Conservation (phyloP, 257 asterid species). For the Primulina huaijiensis region DNA sequence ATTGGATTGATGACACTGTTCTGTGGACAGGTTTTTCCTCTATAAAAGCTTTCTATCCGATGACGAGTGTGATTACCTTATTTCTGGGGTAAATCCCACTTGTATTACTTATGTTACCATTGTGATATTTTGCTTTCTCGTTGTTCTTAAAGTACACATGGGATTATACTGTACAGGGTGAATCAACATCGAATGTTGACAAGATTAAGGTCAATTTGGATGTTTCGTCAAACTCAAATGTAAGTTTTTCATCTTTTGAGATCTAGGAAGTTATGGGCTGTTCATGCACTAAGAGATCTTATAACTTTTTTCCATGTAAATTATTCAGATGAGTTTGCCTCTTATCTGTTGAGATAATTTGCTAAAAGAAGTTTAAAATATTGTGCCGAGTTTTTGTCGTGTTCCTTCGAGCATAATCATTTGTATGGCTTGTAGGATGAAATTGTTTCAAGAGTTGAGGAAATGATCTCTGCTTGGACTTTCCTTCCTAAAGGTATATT, state of each 20-base stretch:
- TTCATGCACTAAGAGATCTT: slow-evolving; percentile 10
- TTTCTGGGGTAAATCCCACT: slow-evolving; percentile 48
- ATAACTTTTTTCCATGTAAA: not conserved
- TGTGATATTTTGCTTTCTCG: slow-evolving; percentile 6
- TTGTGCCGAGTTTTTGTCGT: slow-evolving; percentile 4
- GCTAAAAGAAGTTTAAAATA: slow-evolving; percentile 8
- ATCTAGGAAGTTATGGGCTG: not conserved
- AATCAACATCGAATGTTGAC: slow-evolving; percentile 23
- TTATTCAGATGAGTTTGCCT: slow-evolving; percentile 7
- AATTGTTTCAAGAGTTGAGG: slow-evolving; percentile 56
- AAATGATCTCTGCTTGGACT: slow-evolving; percentile 86
- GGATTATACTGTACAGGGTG: slow-evolving; percentile 14
- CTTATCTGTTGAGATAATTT: slow-evolving; percentile 3
- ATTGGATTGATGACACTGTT: slow-evolving; percentile 31
- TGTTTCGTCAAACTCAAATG: slow-evolving; percentile 37
- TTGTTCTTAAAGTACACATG: slow-evolving; percentile 19
- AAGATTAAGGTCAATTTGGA: slow-evolving; percentile 27
- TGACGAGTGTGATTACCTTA: slow-evolving; percentile 76
- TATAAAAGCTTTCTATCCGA: slow-evolving; percentile 63
- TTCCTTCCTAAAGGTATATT: slow-evolving; percentile 71
- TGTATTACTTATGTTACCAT: slow-evolving; percentile 14
- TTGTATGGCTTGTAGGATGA: slow-evolving; percentile 49
- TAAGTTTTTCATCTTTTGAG: slow-evolving; percentile 31
- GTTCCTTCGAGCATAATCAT: slow-evolving; percentile 11
- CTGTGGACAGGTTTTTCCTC: slow-evolving; percentile 66